A percentile compares a stretch with the other conserved stretches of the same genome.
Conservation (phyloP, 2,329 filamentous ascomycete species). For the Colletotrichum orbiculare region DNA sequence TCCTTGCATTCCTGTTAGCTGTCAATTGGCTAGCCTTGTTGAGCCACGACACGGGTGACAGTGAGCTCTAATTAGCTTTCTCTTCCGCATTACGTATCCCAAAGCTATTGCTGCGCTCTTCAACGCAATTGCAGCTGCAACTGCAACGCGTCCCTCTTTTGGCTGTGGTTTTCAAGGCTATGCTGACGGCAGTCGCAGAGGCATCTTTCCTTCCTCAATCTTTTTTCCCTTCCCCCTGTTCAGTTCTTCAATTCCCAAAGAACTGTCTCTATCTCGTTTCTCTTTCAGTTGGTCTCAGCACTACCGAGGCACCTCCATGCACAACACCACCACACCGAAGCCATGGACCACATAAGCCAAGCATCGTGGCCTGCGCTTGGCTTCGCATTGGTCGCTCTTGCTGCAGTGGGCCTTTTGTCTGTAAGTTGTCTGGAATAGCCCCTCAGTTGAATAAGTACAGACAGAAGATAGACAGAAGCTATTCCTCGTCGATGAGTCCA, state of each 20-base stretch:
- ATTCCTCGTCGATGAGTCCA: not conserved
- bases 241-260: not conserved
- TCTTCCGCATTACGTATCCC: conserved; percentile 36
- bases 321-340: conserved; percentile 5
- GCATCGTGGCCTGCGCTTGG: conserved; percentile 32
- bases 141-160: no score
- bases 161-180: no score
- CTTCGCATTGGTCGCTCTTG: conserved; percentile 17
- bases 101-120: not conserved
- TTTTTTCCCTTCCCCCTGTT: not conserved
- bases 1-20: not conserved
- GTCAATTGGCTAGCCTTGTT: conserved; percentile 28
- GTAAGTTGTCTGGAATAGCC: not conserved
- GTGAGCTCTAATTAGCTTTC: conserved; percentile 4
- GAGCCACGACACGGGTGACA: conserved; percentile 27
- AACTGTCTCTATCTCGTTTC: no score
- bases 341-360: conserved; percentile 28
- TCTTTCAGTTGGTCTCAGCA: not conserved
- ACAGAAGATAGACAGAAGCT: no score
- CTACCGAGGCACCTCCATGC: not conserved
- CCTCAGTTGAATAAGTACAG: no score
- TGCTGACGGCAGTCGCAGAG: conserved; percentile 10
- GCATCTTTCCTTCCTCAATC: not conserved
- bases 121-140: no score
- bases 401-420: conserved; percentile 17